phyloP scores from a whole-genome alignment of 2,329 filamentous ascomycete genomes.

The Nothophaeocryptopus gaeumannii region DNA sequence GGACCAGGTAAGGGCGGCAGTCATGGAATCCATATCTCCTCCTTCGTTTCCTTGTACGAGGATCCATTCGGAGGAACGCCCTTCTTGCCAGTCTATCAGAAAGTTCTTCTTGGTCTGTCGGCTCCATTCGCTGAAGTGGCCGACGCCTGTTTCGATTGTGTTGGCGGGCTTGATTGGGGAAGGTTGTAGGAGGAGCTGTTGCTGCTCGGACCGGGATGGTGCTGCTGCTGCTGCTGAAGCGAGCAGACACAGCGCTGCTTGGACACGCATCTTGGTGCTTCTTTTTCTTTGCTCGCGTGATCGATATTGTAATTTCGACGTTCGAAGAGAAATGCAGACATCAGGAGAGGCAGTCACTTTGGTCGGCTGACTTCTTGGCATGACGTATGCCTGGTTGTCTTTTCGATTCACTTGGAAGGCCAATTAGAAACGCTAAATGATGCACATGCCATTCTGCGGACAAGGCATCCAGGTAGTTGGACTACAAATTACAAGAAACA shows the following conservation, averaged over 20 bases:
- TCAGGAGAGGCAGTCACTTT: too few relatives aligned
- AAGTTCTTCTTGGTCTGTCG: constrained; percentile 48
- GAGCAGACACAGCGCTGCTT: neutral
- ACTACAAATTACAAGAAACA: too few relatives aligned
- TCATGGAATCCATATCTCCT: constrained; percentile 46
- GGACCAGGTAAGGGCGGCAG: constrained; percentile 47
- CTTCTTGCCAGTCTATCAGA: constrained; percentile 48
- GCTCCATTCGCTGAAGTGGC: constrained; percentile 51
- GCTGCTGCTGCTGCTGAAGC: constrained; percentile 4
- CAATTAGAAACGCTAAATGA: too few relatives aligned
- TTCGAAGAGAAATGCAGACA: too few relatives aligned
- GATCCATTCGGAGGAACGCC: constrained; percentile 43
- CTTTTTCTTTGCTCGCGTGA: too few relatives aligned
- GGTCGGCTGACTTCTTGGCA: too few relatives aligned
- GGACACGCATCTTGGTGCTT: too few relatives aligned
- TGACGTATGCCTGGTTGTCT: too few relatives aligned
- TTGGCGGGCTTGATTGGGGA: constrained; percentile 13
- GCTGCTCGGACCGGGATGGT: constrained; percentile 6
- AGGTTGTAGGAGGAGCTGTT: constrained; percentile 8
- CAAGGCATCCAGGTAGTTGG: too few relatives aligned
- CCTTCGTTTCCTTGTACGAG: constrained; percentile 49
- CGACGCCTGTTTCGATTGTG: constrained; percentile 44
- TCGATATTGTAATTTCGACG: too few relatives aligned
- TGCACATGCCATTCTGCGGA: too few relatives aligned
- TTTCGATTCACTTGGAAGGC: too few relatives aligned